Evolutionary conservation across 768 basidiomycete genomes (phyloP).

Genomic region (Mycena sanguinolenta): DNA sequence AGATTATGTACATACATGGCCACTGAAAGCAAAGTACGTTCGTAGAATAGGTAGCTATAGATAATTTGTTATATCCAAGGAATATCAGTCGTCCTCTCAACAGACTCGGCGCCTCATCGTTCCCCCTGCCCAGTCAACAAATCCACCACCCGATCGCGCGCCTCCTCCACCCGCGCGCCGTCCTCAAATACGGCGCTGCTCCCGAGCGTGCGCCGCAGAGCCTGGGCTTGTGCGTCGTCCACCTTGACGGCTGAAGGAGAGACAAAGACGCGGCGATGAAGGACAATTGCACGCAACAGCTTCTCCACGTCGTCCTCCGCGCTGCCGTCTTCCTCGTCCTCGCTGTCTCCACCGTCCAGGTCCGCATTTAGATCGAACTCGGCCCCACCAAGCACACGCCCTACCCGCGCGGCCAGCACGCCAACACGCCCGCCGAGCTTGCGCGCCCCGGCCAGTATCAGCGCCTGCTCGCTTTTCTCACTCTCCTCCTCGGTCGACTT

Average conservation of each 20-base stretch:
- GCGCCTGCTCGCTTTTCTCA: conserved; percentile 49
- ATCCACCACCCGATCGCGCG: conserved; percentile 83
- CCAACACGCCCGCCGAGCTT: conserved; percentile 73
- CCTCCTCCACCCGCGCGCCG: conserved; percentile 71
- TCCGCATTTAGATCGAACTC: conserved; percentile 33
- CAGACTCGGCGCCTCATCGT: not conserved
- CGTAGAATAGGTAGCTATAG: no score
- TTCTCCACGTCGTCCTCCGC: conserved; percentile 53
- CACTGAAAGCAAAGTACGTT: no score
- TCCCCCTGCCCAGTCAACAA: conserved; percentile 57
- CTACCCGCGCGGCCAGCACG: conserved; percentile 67
- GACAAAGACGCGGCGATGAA: conserved; percentile 73
- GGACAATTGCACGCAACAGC: conserved; percentile 69
- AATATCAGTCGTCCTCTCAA: no score
- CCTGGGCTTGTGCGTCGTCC: no score
- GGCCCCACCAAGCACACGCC: conserved; percentile 56
- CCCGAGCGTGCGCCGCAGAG: conserved; percentile 45
- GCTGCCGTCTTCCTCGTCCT: conserved; percentile 31
- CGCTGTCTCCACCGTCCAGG: not conserved
- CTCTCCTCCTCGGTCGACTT: conserved; percentile 47
- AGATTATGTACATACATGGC: no score
- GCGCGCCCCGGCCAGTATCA: conserved; percentile 70
- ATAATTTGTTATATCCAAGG: no score
- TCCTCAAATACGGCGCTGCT: conserved; percentile 56
- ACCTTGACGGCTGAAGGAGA: conserved; percentile 46